Base-by-base conservation (phyloP, 2,329 filamentous ascomycete species). In the Fusarium sarcochroum region DNA sequence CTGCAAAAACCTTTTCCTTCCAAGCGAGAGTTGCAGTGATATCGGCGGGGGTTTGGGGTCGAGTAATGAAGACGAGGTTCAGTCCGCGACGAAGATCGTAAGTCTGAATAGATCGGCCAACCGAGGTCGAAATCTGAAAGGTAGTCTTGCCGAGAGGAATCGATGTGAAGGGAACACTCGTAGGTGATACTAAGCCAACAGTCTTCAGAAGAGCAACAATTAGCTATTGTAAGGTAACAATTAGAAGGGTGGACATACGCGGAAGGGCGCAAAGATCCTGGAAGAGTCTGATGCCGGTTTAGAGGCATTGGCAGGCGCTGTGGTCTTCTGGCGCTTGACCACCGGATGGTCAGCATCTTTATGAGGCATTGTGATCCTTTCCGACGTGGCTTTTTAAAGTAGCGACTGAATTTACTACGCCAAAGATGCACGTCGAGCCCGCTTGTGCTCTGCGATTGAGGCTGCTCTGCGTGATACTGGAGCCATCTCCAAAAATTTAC, bases 121-220 rank as follows among this genome's bases (percentile, higher is more conserved):
- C 92, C 0, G 93, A 98, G 30, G 96, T 99, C 34, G 96, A 98
- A 79, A 99, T 93, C 79, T 99, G 96, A 77, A 97, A 99, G 5
- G 94, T 97, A 1, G 93, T 95, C 81, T 97, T 97, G 59, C 96
- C 96, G 17, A 97, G 85, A 1, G 95, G 92, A 32, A 97, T 87
- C 7, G 92, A 91, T 3, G 95, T 94, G 76, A 99, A 98, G 0
- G 96, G 95, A 1, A 98, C 93, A 48, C 85, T 82, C 4, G 95
- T 98, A 1, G 96, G 93, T 7, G 96, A 98, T 3, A 99, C 93
- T 32, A 99, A 86, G 17, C 96, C 96, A 69, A 99, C 88, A 46
- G 95, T 98, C 93, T 97, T 77, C 27, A 30, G 27, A 47, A 23
- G 47, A 23, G 53, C 57, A 61, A 50, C 3, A 21, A 32, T 58